Base-by-base conservation (phyloP, 176 grass and related monocot species). In the Puya raimondii region DNA sequence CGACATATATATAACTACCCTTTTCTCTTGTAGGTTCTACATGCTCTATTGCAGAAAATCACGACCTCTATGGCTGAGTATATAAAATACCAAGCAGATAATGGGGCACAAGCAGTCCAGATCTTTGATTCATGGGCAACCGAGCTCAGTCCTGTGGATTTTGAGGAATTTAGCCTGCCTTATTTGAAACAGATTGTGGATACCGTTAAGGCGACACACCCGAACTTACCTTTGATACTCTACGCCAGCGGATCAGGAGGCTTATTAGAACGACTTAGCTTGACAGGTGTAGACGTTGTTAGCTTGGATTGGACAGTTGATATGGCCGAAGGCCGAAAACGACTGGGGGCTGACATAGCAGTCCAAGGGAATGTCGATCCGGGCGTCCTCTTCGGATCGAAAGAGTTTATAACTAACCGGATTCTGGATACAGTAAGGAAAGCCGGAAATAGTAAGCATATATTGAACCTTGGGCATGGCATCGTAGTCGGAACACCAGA, bases 71-170 rank as follows among this genome's bases (percentile, higher is more conserved):
- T 96, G 93, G 66, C 81, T 54, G 78, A 72, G 53, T 96, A 96
- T 64, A 86, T 96, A 64, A 86, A 69, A 69, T 97, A 97, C 76
- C 93, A 97, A 92, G 93, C 86, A 8, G 86, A 97, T 72, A 80
- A 85, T 74, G 93, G 93, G 10, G 93, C 93, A 25, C 93, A 97
- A 56, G 86, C 84, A 59, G 93, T 97, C 57, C 93, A 97, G 74
- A 92, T 97, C 74, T 97, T 97, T 63, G 93, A 97, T 78, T 97
- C 93, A 1, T 97, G 93, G 93, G 93, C 93, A 16, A 92, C 93
- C 11, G 93, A 97, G 80, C 86, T 97, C 22, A 92, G 89, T 65
- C 93, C 93, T 48, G 84, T 81, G 75, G 93, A 97, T 81, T 97
- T 97, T 68, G 88, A 92, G 74, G 88, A 90, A 69, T 97, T 97